Base-by-base conservation (phyloP, 2,329 filamentous ascomycete genomes). In the Aotearoamyces nothofagi region DNA sequence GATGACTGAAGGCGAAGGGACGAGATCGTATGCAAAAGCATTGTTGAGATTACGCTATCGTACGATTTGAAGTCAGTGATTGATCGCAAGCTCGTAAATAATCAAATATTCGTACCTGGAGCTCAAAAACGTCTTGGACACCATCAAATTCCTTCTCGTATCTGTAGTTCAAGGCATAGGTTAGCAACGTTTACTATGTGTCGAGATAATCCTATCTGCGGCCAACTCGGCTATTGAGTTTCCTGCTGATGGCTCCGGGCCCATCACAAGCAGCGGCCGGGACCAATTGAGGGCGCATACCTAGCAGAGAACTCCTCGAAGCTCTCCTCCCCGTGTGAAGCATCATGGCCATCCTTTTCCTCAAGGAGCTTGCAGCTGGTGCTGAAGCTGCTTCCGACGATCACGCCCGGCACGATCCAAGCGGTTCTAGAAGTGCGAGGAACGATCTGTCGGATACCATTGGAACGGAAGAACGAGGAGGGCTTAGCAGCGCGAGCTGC, bases 1-100 rank as follows among this genome's bases (percentile, higher is more conserved):
- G 57, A 94, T 71, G 54, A 98, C 90, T 45, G 81, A 74, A 41
- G 87, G 76, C 24, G 87, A 90, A 52, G 92, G 90, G 43, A 98
- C 90, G 51, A 98, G 78, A 76, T 98, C 90, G 77, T 98, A 98
- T 54, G 90, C 90, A 63, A 98, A 98, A 56, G 84, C 87, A 66
- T 98, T 98, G 78, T 98, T 98, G 53, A 93, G 69, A 67, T 93
- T 93, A 60, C 84, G 81, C 71, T 84, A 39, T 40, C 32, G 30
- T 37, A 46, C 31, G 33, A 43, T 42, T 31, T 29, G 22, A 29
- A 22, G 17, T 16, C 17, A 24, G 9, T 15, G 24, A 27, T 19
- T 15, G n/a, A n/a, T n/a, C n/a, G n/a, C n/a, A n/a, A n/a, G n/a
- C n/a, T n/a, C n/a, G n/a, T n/a, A 14, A 16, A 13, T 20, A 12